Conservation (phyloP, 768 basidiomycete species). For the Amanita jacksonii region DNA sequence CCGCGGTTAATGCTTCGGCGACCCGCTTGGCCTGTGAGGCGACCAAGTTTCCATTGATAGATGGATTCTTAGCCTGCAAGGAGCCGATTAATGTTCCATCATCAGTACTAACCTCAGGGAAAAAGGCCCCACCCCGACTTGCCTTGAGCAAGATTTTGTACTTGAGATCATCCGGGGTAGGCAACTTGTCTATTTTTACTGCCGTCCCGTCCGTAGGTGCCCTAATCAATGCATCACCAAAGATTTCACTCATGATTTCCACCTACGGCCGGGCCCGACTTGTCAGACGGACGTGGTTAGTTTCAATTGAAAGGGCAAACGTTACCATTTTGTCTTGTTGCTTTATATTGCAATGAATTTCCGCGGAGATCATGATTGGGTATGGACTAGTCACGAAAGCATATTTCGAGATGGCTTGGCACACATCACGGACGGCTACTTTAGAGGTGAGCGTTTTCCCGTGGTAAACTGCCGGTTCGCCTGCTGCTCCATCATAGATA, state of each 20-base stretch:
- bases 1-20: constrained; percentile 1
- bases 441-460: constrained; percentile 88
- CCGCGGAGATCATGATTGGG: constrained; percentile 95
- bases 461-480: constrained; percentile 84
- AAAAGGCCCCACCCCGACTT: constrained; percentile 7
- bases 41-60: constrained; percentile 22
- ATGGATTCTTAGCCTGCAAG: constrained; percentile 67
- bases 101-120: not conserved
- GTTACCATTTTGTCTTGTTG: constrained; percentile 38
- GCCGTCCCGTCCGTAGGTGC: constrained; percentile 28
- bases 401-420: constrained; percentile 81
- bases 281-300: too few relatives aligned
- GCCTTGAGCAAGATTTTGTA: constrained; percentile 81
- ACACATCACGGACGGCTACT: constrained; percentile 74
- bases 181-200: constrained; percentile 45
- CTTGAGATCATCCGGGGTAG: constrained; percentile 83
- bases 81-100: not conserved
- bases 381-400: constrained; percentile 92
- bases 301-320: too few relatives aligned
- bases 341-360: constrained; percentile 75
- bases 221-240: constrained; percentile 30
- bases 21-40: constrained; percentile 8
- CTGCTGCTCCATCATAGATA: constrained; percentile 73
- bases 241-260: constrained; percentile 36
- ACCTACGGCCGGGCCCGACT: constrained; percentile 11